Conservation (phyloP, 495 filamentous ascomycete species). For the Bryoglossum gracile region DNA sequence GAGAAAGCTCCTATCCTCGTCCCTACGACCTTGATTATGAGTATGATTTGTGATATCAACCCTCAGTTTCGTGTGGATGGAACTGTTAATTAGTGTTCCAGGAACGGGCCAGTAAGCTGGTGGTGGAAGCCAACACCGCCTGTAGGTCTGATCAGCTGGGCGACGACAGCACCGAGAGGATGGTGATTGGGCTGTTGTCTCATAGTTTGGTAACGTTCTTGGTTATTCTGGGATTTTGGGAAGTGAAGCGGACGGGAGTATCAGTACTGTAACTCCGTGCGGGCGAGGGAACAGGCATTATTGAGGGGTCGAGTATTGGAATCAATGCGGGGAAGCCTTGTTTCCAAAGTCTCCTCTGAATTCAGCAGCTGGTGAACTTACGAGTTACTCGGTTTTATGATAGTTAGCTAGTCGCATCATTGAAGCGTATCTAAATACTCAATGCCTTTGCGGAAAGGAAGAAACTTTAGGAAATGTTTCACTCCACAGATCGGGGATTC, state of each 20-base stretch:
- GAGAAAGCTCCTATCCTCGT: not conserved
- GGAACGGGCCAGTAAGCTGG: not conserved
- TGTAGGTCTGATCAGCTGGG: not conserved
- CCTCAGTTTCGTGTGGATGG: conserved; percentile 3
- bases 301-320: not conserved
- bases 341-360: not conserved
- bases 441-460: not conserved
- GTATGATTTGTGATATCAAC: not conserved
- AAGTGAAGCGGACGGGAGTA: not conserved
- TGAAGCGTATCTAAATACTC: not conserved
- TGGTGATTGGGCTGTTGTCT: conserved; percentile 7
- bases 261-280: not conserved
- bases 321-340: not conserved
- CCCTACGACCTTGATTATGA: too few species aligned
- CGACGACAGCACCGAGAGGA: not conserved
- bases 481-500: not conserved
- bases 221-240: not conserved
- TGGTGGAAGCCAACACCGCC: not conserved
- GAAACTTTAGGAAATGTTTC: not conserved
- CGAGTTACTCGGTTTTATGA: not conserved
- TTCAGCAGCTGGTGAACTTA: not conserved
- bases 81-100: not conserved
- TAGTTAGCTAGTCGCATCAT: not conserved
- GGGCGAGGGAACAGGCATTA: not conserved
- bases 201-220: too few species aligned